Conservation (phyloP, 2,329 filamentous ascomycete species). For the Paraconiothyrium brasiliense region DNA sequence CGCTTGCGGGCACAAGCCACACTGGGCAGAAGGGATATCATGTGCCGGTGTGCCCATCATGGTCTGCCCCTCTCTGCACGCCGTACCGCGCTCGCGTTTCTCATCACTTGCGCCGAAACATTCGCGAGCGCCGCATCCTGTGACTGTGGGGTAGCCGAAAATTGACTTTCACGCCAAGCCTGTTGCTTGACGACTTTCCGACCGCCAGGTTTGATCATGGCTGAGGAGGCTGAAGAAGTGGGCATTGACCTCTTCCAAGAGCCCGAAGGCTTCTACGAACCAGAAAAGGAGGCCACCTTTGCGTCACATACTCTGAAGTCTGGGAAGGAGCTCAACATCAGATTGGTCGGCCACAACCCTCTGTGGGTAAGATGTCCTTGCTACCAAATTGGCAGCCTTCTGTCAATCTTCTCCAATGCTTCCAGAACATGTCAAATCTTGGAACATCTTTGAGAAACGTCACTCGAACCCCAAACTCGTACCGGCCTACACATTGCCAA, state of each 20-base stretch:
- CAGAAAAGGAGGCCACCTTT: conserved; percentile 78
- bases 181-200: not conserved
- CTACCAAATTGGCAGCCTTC: not conserved
- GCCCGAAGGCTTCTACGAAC: conserved; percentile 80
- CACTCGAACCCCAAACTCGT: not conserved
- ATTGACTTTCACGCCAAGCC: conserved; percentile 22
- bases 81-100: not conserved
- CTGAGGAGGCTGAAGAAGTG: conserved; percentile 45
- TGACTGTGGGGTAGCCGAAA: conserved; percentile 29
- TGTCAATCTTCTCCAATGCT: not conserved
- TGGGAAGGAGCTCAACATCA: conserved; percentile 72
- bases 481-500: not conserved
- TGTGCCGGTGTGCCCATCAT: not conserved
- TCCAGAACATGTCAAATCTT: not conserved
- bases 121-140: conserved; percentile 5
- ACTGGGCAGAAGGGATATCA: not conserved
- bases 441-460: not conserved
- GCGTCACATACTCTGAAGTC: conserved; percentile 75
- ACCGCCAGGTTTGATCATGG: conserved; percentile 26
- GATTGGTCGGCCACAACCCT: conserved; percentile 86
- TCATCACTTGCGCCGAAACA: not conserved
- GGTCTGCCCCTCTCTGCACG: not conserved
- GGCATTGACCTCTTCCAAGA: conserved; percentile 75
- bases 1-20: not conserved
- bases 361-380: conserved; percentile 70